Percentiles rank a stretch among this genome's conserved stretches.
Conservation (phyloP, 306 rosid species). For the Prunus persica region Prunus_persica_NCBIv2 NC_034009.1:35692501-35693000, state of each 20-base stretch:
- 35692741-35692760: too few species aligned
- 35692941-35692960: background rate
- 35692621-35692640: background rate
- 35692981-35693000: background rate
- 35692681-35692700: too few species aligned
- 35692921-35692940: background rate
- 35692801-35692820: background rate
- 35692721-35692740: too few species aligned
- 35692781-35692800: too few species aligned
- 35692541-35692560: constrained; percentile 21
- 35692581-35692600: background rate
- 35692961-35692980: background rate
- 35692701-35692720: accelerated
- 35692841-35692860: background rate
- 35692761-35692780: background rate
- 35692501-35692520: background rate
- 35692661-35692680: too few species aligned
- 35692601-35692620: background rate
- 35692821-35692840: background rate
- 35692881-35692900: background rate
- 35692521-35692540: background rate
- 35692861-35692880: constrained; percentile 30
- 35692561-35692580: constrained; percentile 15
- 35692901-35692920: background rate
- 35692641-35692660: background rate